A percentile compares a stretch with the other conserved stretches of the same genome.
Conservation (phyloP, 192 early-diverging fungal species). For the Entomortierella parvispora region DNA sequence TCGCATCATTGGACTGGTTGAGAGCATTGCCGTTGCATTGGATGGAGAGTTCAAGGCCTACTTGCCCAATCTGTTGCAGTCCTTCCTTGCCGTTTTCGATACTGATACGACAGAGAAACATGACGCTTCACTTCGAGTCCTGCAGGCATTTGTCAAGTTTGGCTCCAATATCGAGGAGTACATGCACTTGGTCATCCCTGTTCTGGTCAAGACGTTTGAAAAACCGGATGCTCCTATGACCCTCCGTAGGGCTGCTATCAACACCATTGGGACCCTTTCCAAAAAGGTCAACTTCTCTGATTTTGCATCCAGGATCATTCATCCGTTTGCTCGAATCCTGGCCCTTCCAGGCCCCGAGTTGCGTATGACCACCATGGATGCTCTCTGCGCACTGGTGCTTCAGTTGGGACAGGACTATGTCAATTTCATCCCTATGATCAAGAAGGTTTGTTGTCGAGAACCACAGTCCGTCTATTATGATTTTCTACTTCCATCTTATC, state of each 20-base stretch:
- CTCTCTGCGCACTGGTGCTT: constrained; percentile 80
- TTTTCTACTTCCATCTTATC: background rate
- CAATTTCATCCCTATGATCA: constrained; percentile 89
- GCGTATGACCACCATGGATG: constrained; percentile 77
- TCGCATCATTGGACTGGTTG: constrained; percentile 86
- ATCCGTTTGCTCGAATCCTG: constrained; percentile 80
- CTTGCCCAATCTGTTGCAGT: constrained; percentile 83
- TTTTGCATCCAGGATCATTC: constrained; percentile 89
- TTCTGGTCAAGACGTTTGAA: constrained; percentile 84
- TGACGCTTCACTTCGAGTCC: constrained; percentile 67
- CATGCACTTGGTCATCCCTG: constrained; percentile 88
- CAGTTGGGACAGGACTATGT: constrained; percentile 88
- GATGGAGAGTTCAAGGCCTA: constrained; percentile 90
- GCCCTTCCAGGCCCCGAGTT: constrained; percentile 62
- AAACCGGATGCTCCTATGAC: constrained; percentile 65
- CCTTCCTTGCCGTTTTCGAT: constrained; percentile 86
- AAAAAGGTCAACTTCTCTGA: constrained; percentile 82
- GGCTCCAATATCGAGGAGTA: constrained; percentile 91
- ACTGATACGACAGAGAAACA: constrained; percentile 75
- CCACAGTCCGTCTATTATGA: background rate
- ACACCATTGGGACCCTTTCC: constrained; percentile 77
- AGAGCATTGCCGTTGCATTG: constrained; percentile 84
- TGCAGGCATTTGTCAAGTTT: constrained; percentile 86
- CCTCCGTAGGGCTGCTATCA: constrained; percentile 73
- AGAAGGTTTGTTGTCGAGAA: constrained; percentile 62